Conservation (phyloP, 352 stramenopile genomes). For the Pythium oligandrum region DNA sequence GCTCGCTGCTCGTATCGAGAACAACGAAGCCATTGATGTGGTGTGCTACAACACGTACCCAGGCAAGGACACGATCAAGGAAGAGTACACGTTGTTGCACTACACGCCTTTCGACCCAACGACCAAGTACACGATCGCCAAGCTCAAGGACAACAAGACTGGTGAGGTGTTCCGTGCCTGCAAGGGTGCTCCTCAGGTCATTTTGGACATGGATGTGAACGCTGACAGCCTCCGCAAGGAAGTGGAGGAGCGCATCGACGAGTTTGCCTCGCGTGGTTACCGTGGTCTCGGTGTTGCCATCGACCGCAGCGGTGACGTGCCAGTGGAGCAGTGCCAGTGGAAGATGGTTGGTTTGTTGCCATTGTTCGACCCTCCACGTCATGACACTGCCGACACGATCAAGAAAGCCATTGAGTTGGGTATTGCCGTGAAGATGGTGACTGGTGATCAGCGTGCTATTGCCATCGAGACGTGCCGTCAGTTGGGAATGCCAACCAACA, state of each 20-base stretch:
- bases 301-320: slow-evolving; percentile 51
- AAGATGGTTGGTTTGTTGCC: slow-evolving; percentile 91
- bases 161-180: slow-evolving; percentile 85
- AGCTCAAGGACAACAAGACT: slow-evolving; percentile 74
- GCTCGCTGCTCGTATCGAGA: slow-evolving; percentile 61
- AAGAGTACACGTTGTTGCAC: slow-evolving; percentile 71
- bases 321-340: slow-evolving; percentile 82
- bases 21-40: slow-evolving; percentile 73
- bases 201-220: slow-evolving; percentile 81
- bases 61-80: slow-evolving; percentile 73
- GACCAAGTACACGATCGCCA: slow-evolving; percentile 91
- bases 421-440: slow-evolving; percentile 95
- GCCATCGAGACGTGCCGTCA: slow-evolving; percentile 89
- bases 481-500: slow-evolving; percentile 88
- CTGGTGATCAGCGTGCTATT: slow-evolving; percentile 92
- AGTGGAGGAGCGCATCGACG: slow-evolving; percentile 82
- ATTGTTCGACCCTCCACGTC: slow-evolving; percentile 91
- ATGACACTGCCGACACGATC: slow-evolving; percentile 92
- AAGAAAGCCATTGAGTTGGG: slow-evolving; percentile 86
- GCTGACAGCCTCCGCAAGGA: slow-evolving; percentile 42
- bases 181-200: slow-evolving; percentile 91
- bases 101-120: slow-evolving; percentile 83
- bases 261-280: slow-evolving; percentile 67
- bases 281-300: slow-evolving; percentile 61
- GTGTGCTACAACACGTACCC: slow-evolving; percentile 76